phyloP scores from a whole-genome alignment of 306 rosid species.

The Oemleria cerasiformis region DNA sequence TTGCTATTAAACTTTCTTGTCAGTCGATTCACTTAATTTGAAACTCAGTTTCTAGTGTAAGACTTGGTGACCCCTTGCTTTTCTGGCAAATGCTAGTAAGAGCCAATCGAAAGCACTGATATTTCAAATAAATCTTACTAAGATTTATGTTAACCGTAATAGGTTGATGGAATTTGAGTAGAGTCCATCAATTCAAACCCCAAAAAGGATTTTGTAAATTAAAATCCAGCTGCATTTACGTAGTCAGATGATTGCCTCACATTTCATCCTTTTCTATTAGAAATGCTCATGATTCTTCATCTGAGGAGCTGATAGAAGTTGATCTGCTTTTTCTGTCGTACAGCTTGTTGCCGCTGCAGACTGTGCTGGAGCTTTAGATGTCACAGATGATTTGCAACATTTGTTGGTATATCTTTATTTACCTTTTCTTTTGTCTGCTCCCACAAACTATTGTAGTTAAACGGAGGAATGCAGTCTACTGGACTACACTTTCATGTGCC shows the following conservation, averaged over 20 bases:
- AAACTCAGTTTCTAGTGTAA: background rate
- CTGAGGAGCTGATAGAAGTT: conserved; percentile 12
- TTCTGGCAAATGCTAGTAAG: background rate
- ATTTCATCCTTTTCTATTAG: background rate
- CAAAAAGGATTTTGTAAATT: background rate
- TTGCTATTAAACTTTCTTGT: background rate
- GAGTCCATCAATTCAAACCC: background rate
- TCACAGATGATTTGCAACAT: conserved; percentile 87
- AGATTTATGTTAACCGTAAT: background rate
- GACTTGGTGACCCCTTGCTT: background rate
- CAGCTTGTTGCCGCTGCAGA: conserved; percentile 99
- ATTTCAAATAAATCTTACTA: background rate
- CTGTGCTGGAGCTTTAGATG: conserved; percentile 97
- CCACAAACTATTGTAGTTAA: background rate
- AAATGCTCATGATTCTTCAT: background rate
- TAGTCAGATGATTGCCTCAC: background rate
- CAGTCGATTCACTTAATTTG: background rate
- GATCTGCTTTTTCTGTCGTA: conserved; percentile 49
- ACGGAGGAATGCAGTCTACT: background rate
- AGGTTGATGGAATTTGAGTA: background rate
- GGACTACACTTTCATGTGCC: background rate
- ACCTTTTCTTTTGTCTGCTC: background rate
- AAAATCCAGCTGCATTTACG: background rate
- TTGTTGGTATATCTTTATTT: conserved; percentile 56
- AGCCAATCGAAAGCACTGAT: background rate